These are phyloP conservation scores for Umbelopsis sp. DNA, from an alignment of 192 early-diverging fungal genomes.

Conservation along the genomic window DNA sequence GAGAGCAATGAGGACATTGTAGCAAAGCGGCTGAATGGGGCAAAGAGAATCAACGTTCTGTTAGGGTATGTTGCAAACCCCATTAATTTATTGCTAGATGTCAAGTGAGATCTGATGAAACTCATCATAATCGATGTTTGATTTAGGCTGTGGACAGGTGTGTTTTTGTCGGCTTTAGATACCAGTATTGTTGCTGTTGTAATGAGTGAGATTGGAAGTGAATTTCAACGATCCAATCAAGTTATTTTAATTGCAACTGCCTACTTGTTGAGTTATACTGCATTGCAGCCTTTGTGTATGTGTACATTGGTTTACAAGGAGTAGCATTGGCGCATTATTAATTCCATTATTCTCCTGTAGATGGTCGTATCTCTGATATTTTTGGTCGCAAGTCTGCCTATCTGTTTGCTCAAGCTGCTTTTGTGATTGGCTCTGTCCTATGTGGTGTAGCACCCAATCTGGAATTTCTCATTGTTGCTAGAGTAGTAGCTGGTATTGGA, in stretches of 20 bases:
- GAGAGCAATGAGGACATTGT: conserved; percentile 19
- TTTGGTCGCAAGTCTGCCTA: conserved; percentile 75
- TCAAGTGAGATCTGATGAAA: too few species aligned
- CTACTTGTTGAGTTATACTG: conserved; percentile 36
- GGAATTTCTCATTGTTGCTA: conserved; percentile 31
- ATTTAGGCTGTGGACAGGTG: conserved; percentile 30
- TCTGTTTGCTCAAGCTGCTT: conserved; percentile 73
- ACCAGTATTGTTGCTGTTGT: conserved; percentile 36
- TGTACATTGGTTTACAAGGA: neutral
- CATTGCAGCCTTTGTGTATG: conserved; percentile 37
- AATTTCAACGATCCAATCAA: conserved; percentile 36
- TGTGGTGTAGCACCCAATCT: conserved; percentile 53
- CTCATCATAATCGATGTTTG: neutral
- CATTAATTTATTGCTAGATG: too few species aligned
- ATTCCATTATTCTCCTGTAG: neutral
- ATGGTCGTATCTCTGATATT: conserved; percentile 89
- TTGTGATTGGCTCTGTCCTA: conserved; percentile 69
- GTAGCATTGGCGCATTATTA: neutral
- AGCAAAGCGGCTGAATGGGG: conserved; percentile 4
- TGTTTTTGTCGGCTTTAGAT: conserved; percentile 33
- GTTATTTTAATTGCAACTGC: conserved; percentile 35
- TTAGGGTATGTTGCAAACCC: neutral
- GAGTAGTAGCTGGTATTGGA: conserved; percentile 53
- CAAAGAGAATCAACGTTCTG: conserved; percentile 12
- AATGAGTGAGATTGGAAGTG: conserved; percentile 38